Evolutionary conservation across 139 green algal genomes (phyloP).

Genomic region (Helicosporidium sp.): DNA sequence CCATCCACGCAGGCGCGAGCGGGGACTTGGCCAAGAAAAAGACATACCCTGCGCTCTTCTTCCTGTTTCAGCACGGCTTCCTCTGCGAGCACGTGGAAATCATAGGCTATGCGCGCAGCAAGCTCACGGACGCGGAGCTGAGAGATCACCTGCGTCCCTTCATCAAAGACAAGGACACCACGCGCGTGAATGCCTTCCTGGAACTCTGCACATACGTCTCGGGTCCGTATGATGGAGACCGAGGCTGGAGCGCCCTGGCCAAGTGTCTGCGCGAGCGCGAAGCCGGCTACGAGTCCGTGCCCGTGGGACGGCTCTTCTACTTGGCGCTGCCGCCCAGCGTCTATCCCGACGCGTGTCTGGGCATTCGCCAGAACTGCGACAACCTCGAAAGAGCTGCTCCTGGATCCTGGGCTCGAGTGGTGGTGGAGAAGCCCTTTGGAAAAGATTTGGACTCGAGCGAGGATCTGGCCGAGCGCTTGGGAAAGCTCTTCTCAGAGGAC

Average conservation of each 20-base stretch:
- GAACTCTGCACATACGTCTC: constrained; percentile 34
- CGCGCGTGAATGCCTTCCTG: constrained; percentile 39
- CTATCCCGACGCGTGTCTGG: constrained; percentile 63
- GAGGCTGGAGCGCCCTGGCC: constrained; percentile 35
- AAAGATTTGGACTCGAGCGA: constrained; percentile 63
- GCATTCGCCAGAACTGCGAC: constrained; percentile 14
- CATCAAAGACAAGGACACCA: constrained; percentile 15
- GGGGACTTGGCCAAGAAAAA: constrained; percentile 81
- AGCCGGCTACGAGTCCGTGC: constrained; percentile 1
- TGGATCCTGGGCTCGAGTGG: constrained; percentile 41
- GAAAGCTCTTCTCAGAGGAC: constrained; percentile 59
- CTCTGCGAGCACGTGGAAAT: constrained; percentile 39
- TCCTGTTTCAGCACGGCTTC: constrained; percentile 40
- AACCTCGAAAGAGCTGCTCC: constrained; percentile 2
- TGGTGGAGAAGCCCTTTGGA: constrained; percentile 82
- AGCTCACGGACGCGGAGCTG: constrained; percentile 42
- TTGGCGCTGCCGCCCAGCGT: constrained; percentile 79
- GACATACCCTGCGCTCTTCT: constrained; percentile 64
- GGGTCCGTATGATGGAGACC: constrained; percentile 31
- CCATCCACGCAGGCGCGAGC: constrained; percentile 8
- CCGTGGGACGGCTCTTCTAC: constrained; percentile 73
- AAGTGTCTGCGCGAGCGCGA: constrained; percentile 28
- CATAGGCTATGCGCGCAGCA: constrained; percentile 58
- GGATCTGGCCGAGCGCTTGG: constrained; percentile 49
- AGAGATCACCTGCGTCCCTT: constrained; percentile 28